Evolutionary conservation across 2,329 filamentous ascomycete genomes (phyloP).

Genomic region (Penicillium sp.): DNA sequence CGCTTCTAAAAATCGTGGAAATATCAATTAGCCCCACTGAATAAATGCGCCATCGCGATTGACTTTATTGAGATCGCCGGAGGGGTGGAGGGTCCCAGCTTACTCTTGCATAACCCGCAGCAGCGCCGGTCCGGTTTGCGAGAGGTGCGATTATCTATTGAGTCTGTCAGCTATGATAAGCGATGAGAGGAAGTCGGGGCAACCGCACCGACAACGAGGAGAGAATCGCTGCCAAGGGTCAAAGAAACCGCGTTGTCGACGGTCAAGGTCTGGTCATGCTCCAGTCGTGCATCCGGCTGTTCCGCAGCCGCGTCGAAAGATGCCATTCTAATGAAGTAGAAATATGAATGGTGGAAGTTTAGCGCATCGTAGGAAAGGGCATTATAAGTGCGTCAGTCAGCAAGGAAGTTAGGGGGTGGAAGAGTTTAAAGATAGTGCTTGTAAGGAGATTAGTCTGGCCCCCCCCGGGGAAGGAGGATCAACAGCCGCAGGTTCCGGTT

Average conservation of each 20-base stretch:
- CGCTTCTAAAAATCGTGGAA: slow-evolving; percentile 38
- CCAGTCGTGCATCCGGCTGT: slow-evolving; percentile 38
- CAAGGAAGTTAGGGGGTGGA: not conserved
- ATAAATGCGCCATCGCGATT: slow-evolving; percentile 10
- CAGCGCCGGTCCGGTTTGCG: slow-evolving; percentile 56
- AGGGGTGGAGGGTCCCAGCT: slow-evolving; percentile 18
- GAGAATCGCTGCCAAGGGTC: slow-evolving; percentile 63
- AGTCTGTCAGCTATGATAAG: slow-evolving; percentile 1
- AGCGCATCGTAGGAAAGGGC: slow-evolving; percentile 14
- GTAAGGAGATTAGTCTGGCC: not conserved
- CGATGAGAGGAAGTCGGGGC: not conserved
- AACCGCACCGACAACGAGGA: slow-evolving; percentile 61
- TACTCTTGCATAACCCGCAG: slow-evolving; percentile 60
- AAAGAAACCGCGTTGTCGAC: slow-evolving; percentile 64
- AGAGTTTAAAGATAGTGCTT: slow-evolving; percentile 9
- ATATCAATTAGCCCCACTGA: slow-evolving; percentile 7
- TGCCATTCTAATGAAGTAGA: slow-evolving; percentile 23
- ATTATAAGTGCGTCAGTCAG: not conserved
- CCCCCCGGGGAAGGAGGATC: slow-evolving; percentile 9
- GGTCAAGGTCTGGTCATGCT: slow-evolving; percentile 52
- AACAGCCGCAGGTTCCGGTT: slow-evolving; percentile 24
- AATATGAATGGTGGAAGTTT: slow-evolving; percentile 11
- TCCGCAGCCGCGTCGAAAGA: slow-evolving; percentile 30
- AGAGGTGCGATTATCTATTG: slow-evolving; percentile 58
- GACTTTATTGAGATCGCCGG: slow-evolving; percentile 13